These are phyloP conservation scores for Exophiala alcalophila DNA, from an alignment of 2,329 filamentous ascomycete genomes.

Conservation along the genomic window DNA sequence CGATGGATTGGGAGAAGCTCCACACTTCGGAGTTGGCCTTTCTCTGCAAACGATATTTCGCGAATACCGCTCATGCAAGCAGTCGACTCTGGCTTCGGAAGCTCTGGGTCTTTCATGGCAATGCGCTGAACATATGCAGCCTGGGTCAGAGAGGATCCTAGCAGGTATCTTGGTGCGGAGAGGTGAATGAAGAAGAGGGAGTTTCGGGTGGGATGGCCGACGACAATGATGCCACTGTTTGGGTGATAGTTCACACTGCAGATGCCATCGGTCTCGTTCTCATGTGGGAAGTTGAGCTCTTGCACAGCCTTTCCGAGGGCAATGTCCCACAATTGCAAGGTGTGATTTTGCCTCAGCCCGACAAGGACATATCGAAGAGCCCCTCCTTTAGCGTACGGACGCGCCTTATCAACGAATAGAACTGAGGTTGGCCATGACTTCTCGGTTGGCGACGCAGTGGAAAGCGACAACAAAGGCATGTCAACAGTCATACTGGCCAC, in stretches of 20 bases:
- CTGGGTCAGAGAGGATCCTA: slow-evolving; percentile 71
- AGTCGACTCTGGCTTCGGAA: slow-evolving; percentile 87
- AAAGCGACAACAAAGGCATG: slow-evolving; percentile 79
- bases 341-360: slow-evolving; percentile 98
- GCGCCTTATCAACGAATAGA: slow-evolving; percentile 91
- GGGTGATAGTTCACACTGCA: slow-evolving; percentile 96
- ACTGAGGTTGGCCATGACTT: slow-evolving; percentile 98
- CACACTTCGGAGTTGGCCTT: slow-evolving; percentile 82
- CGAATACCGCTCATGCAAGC: slow-evolving; percentile 96
- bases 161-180: slow-evolving; percentile 87
- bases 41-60: slow-evolving; percentile 87
- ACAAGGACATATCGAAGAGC: slow-evolving; percentile 94
- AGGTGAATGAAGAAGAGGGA: slow-evolving; percentile 96
- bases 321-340: slow-evolving; percentile 96
- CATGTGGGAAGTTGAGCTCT: slow-evolving; percentile 93
- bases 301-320: slow-evolving; percentile 92
- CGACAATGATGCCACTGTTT: slow-evolving; percentile 84
- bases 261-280: slow-evolving; percentile 94
- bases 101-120: slow-evolving; percentile 65
- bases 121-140: slow-evolving; percentile 81
- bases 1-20: slow-evolving; percentile 74
- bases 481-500: slow-evolving; percentile 69
- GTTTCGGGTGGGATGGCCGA: slow-evolving; percentile 94
- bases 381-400: slow-evolving; percentile 84
- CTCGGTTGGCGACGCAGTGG: slow-evolving; percentile 80